Evolutionary conservation across 441 rosid species (phyloP).

Genomic region (Pelargonium citronellum): DNA sequence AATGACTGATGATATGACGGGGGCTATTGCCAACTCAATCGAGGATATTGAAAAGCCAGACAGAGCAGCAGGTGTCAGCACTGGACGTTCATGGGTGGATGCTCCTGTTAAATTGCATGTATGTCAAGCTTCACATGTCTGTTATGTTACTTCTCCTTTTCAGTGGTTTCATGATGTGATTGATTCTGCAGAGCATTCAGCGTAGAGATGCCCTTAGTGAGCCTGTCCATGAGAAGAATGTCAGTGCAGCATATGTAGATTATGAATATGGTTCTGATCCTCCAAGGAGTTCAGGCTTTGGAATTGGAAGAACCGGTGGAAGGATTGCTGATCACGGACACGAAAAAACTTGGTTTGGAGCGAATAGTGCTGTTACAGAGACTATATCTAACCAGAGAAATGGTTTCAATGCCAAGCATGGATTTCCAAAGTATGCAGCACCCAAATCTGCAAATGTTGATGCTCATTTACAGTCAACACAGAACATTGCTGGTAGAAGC

Average conservation of each 20-base stretch:
- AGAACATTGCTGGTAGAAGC: slow-evolving; percentile 39
- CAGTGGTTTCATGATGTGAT: not conserved
- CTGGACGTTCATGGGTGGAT: slow-evolving; percentile 47
- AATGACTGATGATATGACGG: slow-evolving; percentile 41
- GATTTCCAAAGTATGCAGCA: slow-evolving; percentile 36
- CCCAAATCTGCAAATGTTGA: slow-evolving; percentile 43
- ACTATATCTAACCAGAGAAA: slow-evolving; percentile 53
- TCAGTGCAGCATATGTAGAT: slow-evolving; percentile 43
- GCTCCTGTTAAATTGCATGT: slow-evolving; percentile 54
- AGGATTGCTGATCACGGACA: slow-evolving; percentile 50
- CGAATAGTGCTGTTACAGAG: slow-evolving; percentile 44
- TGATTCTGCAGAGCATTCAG: slow-evolving; percentile 41
- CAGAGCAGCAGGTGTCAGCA: slow-evolving; percentile 35
- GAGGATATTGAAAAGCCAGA: slow-evolving; percentile 60
- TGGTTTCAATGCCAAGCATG: slow-evolving; percentile 52
- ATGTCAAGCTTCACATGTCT: slow-evolving; percentile 23
- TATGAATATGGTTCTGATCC: slow-evolving; percentile 58
- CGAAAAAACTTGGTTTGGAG: slow-evolving; percentile 54
- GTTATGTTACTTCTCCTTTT: not conserved
- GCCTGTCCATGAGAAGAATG: slow-evolving; percentile 48
- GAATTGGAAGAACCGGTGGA: slow-evolving; percentile 50
- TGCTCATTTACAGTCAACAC: slow-evolving; percentile 31
- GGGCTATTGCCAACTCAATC: slow-evolving; percentile 38
- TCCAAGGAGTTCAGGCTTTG: slow-evolving; percentile 45
- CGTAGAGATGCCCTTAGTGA: slow-evolving; percentile 45